A percentile compares a stretch with the other conserved stretches of the same genome.
These are phyloP conservation scores for Geotrichum reessii DNA, from an alignment of 1,139 yeast genomes.

Conservation along the genomic window DNA sequence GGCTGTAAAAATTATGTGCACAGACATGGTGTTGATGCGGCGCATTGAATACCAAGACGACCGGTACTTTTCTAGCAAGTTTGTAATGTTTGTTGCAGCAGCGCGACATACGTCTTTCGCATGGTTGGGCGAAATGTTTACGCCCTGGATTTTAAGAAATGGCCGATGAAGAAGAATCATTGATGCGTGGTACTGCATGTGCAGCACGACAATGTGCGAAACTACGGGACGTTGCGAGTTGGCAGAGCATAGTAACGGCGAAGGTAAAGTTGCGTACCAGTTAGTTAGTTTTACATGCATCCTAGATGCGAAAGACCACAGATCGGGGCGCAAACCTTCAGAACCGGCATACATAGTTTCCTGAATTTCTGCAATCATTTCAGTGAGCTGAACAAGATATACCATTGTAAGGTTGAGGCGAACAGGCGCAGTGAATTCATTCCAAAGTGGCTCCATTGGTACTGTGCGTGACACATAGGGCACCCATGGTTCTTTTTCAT, in stretches of 20 bases:
- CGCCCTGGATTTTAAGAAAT: conserved; percentile 17
- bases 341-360: conserved; percentile 14
- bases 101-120: conserved; percentile 18
- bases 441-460: conserved; percentile 11
- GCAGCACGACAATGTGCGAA: conserved; percentile 24
- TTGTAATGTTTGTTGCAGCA: conserved; percentile 18
- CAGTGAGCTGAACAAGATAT: conserved; percentile 9
- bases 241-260: conserved; percentile 20
- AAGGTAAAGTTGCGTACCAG: conserved; percentile 24
- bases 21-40: conserved; percentile 23
- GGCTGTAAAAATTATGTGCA: conserved; percentile 26
- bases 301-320: conserved; percentile 17
- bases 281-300: conserved; percentile 20
- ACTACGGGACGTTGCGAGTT: conserved; percentile 17
- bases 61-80: conserved; percentile 13
- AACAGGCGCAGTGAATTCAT: conserved; percentile 13
- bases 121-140: conserved; percentile 14
- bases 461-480: conserved; percentile 10
- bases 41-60: conserved; percentile 21
- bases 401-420: conserved; percentile 7
- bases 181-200: conserved; percentile 23
- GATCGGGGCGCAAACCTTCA: not conserved
- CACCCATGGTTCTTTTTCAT: conserved; percentile 14
- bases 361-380: conserved; percentile 14
- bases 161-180: conserved; percentile 24